A percentile compares a stretch with the other conserved stretches of the same genome.
Evolutionary conservation across 2,329 filamentous ascomycete genomes (phyloP).

Genomic region (Penicillium oxalicum): DNA sequence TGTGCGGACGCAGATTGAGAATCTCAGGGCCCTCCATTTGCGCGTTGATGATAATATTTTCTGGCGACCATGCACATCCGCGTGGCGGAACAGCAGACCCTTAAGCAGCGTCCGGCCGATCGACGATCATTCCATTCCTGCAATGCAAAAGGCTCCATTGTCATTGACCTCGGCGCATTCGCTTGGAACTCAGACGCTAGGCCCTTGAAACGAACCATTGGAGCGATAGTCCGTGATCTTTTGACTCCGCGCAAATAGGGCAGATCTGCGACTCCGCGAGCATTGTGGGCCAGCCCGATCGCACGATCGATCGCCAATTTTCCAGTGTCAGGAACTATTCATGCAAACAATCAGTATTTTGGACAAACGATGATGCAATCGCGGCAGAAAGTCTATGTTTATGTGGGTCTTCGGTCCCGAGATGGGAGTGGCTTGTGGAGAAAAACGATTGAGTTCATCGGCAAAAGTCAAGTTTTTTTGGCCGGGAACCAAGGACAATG

Average conservation of each 20-base stretch:
- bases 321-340: constrained; percentile 2
- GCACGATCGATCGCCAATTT: constrained; percentile 17
- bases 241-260: background rate
- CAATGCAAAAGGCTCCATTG: background rate
- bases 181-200: too few relatives aligned
- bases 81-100: background rate
- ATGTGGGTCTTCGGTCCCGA: constrained; percentile 1
- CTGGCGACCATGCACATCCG: background rate
- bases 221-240: background rate
- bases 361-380: constrained; percentile 10
- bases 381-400: background rate
- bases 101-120: constrained; percentile 1
- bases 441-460: background rate
- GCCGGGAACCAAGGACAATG: background rate
- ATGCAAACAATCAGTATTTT: constrained; percentile 7
- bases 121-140: background rate
- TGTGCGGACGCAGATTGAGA: constrained; percentile 14
- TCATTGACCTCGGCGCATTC: too few relatives aligned
- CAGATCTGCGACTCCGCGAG: constrained; percentile 8
- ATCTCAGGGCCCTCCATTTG: constrained; percentile 16
- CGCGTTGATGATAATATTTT: background rate
- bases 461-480: background rate
- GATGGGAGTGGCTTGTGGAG: background rate
- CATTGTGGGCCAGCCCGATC: constrained; percentile 2
- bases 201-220: too few relatives aligned